These are phyloP conservation scores for Talaromyces stipitatus DNA, from an alignment of 495 filamentous ascomycete species.

Conservation along the genomic window DNA sequence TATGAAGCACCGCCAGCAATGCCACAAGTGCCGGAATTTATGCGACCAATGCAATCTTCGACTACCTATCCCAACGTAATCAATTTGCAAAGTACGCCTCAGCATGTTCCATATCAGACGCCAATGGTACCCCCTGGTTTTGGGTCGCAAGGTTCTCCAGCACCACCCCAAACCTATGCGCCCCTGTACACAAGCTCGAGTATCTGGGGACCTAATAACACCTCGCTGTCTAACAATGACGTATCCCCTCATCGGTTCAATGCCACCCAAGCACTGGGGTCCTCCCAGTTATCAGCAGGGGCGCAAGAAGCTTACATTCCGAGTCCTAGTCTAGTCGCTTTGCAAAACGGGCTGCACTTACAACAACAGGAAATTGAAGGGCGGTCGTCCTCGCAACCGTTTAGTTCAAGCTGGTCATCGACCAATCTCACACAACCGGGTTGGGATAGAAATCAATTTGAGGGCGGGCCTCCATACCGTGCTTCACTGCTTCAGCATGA, in stretches of 20 bases:
- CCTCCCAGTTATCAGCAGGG: conserved; percentile 20
- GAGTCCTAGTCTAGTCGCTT: conserved; percentile 16
- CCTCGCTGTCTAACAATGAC: conserved; percentile 19
- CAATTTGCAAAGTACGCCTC: conserved; percentile 10
- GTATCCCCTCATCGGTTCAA: conserved; percentile 8
- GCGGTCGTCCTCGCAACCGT: background rate
- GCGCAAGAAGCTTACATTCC: conserved; percentile 13
- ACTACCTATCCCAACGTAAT: background rate
- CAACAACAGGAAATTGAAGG: background rate
- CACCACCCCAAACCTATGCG: conserved; percentile 25
- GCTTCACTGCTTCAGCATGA: background rate
- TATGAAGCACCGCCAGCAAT: conserved; percentile 35
- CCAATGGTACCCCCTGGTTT: conserved; percentile 33
- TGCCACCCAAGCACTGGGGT: conserved; percentile 11
- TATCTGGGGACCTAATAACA: conserved; percentile 40
- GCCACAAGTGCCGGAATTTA: conserved; percentile 14
- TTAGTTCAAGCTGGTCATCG: background rate
- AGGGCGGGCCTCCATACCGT: background rate
- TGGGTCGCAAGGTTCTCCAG: conserved; percentile 18
- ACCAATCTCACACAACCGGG: background rate
- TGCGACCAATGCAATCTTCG: background rate
- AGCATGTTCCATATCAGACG: conserved; percentile 14
- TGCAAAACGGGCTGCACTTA: background rate
- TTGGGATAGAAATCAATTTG: background rate
- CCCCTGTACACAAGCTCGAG: conserved; percentile 26